Conservation (phyloP, 2,329 filamentous ascomycete species). For the Neobulgaria alba region DNA sequence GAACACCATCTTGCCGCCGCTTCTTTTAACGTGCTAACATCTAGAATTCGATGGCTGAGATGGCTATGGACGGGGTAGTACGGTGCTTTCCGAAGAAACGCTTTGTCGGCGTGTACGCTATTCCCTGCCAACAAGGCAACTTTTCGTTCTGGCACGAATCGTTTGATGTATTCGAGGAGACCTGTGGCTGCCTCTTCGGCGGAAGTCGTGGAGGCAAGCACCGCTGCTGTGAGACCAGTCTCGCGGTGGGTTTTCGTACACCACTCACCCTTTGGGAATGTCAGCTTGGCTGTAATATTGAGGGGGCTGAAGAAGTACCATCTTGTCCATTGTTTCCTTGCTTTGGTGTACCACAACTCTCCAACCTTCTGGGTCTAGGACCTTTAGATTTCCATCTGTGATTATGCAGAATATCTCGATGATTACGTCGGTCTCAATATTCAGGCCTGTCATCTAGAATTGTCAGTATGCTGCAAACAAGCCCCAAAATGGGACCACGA, state of each 20-base stretch:
- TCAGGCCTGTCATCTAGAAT: constrained; percentile 78
- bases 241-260: constrained; percentile 71
- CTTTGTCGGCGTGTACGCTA: constrained; percentile 81
- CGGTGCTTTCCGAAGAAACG: constrained; percentile 67
- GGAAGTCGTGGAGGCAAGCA: constrained; percentile 64
- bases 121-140: constrained; percentile 79
- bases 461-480: constrained; percentile 7
- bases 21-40: constrained; percentile 90
- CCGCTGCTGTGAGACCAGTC: constrained; percentile 73
- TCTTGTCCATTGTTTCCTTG: constrained; percentile 59
- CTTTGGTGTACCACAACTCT: constrained; percentile 71
- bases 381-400: constrained; percentile 68
- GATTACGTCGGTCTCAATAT: constrained; percentile 72
- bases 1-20: constrained; percentile 74
- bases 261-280: constrained; percentile 59
- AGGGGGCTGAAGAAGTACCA: constrained; percentile 36
- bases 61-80: constrained; percentile 67
- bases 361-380: constrained; percentile 71
- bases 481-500: constrained; percentile 2
- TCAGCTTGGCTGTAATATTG: constrained; percentile 1
- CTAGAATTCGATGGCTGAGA: constrained; percentile 82
- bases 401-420: constrained; percentile 90
- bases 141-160: constrained; percentile 56
- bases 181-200: constrained; percentile 59
- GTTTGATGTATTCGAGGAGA: constrained; percentile 71